phyloP scores from a whole-genome alignment of 306 rosid species.

The Inga laurina region DNA sequence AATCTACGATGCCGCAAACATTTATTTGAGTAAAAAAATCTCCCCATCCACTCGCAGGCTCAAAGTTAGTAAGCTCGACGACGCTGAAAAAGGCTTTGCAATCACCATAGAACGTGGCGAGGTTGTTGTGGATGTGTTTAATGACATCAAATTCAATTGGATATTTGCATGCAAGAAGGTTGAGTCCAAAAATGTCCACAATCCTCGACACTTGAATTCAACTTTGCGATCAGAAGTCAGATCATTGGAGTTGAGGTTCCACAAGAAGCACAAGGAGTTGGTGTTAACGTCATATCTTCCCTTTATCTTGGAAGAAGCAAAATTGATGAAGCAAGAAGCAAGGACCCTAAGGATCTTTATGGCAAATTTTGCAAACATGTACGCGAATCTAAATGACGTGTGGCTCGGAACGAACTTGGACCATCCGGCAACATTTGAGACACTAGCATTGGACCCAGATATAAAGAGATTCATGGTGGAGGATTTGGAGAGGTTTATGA shows the following conservation, averaged over 20 bases:
- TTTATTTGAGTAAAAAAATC: conserved; percentile 54
- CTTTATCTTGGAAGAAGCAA: conserved; percentile 42
- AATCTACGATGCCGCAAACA: conserved; percentile 63
- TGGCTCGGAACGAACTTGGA: conserved; percentile 61
- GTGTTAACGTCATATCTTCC: conserved; percentile 57
- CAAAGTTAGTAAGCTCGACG: conserved; percentile 54
- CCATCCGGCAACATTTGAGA: conserved; percentile 76
- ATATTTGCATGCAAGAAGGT: conserved; percentile 34
- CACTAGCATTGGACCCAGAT: conserved; percentile 56
- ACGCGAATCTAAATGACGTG: conserved; percentile 23
- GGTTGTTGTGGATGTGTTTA: conserved; percentile 43
- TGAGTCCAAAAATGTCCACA: conserved; percentile 17
- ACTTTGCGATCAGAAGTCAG: conserved; percentile 52
- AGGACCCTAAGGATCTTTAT: conserved; percentile 65
- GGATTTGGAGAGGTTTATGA: conserved; percentile 56
- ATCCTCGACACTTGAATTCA: conserved; percentile 37
- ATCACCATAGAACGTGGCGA: conserved; percentile 54
- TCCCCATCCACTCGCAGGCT: conserved; percentile 52
- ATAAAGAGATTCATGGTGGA: conserved; percentile 44
- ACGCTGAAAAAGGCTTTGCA: conserved; percentile 37
- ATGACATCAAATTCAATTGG: conserved; percentile 60
- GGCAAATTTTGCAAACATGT: conserved; percentile 30
- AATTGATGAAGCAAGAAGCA: conserved; percentile 42
- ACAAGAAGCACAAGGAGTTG: conserved; percentile 59
- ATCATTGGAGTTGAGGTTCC: conserved; percentile 53